A percentile compares a stretch with the other conserved stretches of the same genome.
Evolutionary conservation across 345 rosid genomes (phyloP).

Genomic region (Microthlaspi erraticum): DNA sequence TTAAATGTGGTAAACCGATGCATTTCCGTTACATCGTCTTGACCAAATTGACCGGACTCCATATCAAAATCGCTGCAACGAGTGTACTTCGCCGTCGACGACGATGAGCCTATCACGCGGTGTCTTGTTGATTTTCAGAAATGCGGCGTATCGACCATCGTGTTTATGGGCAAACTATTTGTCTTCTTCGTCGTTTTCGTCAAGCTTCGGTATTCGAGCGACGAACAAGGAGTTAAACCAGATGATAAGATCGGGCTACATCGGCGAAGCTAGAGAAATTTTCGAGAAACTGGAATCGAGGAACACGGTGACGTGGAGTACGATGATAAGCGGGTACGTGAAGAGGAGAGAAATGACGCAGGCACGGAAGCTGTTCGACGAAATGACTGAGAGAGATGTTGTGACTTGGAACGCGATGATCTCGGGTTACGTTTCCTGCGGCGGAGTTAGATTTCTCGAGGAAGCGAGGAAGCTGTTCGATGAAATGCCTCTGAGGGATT

Average conservation of each 20-base stretch:
- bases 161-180: too few relatives aligned
- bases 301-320: conserved; percentile 68
- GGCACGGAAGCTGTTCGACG: conserved; percentile 66
- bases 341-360: conserved; percentile 51
- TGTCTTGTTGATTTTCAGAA: conserved; percentile 8
- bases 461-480: conserved; percentile 44
- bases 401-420: conserved; percentile 74
- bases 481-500: conserved; percentile 45
- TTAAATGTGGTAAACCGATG: background rate
- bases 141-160: background rate
- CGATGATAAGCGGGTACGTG: conserved; percentile 64
- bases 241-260: conserved; percentile 51
- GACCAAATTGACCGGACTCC: background rate
- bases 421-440: conserved; percentile 61
- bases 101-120: conserved; percentile 30
- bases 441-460: conserved; percentile 47
- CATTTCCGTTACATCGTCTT: background rate
- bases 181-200: conserved; percentile 32
- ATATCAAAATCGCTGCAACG: conserved; percentile 2
- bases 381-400: conserved; percentile 61
- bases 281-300: conserved; percentile 51
- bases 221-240: conserved; percentile 55
- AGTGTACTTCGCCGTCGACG: conserved; percentile 35
- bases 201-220: conserved; percentile 38
- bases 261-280: conserved; percentile 56